These are phyloP conservation scores for Acacia crassicarpa DNA, from an alignment of 306 rosid genomes.

Conservation along the genomic window DNA sequence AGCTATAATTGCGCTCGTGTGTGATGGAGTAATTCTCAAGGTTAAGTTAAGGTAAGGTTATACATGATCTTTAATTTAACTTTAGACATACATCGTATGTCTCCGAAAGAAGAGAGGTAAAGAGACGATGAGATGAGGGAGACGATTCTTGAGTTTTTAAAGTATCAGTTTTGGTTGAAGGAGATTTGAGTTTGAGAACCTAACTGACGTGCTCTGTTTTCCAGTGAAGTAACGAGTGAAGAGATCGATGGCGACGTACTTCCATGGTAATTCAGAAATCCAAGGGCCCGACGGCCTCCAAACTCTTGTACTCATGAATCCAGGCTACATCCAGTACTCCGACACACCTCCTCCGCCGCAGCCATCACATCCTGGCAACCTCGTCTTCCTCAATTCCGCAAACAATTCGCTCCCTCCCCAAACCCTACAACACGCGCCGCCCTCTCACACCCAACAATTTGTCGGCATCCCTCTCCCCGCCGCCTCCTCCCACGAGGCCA, in stretches of 20 bases:
- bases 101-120: neutral
- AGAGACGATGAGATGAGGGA: neutral
- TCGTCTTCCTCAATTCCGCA: constrained; percentile 57
- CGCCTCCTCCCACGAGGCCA: constrained; percentile 45
- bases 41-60: constrained; percentile 21
- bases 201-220: constrained; percentile 51
- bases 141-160: neutral
- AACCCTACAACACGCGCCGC: constrained; percentile 62
- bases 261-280: constrained; percentile 86
- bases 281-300: constrained; percentile 84
- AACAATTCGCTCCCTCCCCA: constrained; percentile 42
- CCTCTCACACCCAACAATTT: constrained; percentile 70
- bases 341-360: constrained; percentile 60
- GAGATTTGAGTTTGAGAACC: constrained; percentile 40
- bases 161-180: neutral
- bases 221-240: constrained; percentile 39
- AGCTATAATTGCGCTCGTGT: constrained; percentile 25
- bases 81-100: neutral
- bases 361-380: constrained; percentile 40
- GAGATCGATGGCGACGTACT: constrained; percentile 86
- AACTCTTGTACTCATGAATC: constrained; percentile 92
- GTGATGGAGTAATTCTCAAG: constrained; percentile 54
- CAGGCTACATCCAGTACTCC: constrained; percentile 76
- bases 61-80: neutral
- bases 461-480: constrained; percentile 67